Evolutionary conservation across 495 filamentous ascomycete species (phyloP).

Genomic region (Chaetomium cochliodes): DNA sequence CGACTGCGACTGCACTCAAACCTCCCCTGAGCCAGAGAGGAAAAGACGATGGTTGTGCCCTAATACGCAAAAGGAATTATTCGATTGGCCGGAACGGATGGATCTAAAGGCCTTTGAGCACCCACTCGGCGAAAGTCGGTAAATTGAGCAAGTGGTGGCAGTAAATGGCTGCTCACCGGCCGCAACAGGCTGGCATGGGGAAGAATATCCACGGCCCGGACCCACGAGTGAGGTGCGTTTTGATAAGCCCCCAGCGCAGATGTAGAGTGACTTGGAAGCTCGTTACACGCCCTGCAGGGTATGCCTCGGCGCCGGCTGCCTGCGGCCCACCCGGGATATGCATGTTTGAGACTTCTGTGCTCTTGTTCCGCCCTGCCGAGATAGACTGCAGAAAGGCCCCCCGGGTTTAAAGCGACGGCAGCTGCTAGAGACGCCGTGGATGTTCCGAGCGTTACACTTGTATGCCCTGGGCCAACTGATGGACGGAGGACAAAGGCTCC

Average conservation of each 20-base stretch:
- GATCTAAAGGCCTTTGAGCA: slow-evolving; percentile 1
- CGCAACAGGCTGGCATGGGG: background rate
- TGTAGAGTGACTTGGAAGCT: slow-evolving; percentile 2
- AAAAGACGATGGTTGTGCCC: background rate
- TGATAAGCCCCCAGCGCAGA: slow-evolving; percentile 1
- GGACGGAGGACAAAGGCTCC: background rate
- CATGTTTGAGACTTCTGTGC: slow-evolving; percentile 26
- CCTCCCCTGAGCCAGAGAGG: background rate
- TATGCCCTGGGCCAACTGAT: slow-evolving; percentile 3
- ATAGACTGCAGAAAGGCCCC: slow-evolving; percentile 22
- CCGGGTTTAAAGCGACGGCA: slow-evolving; percentile 23
- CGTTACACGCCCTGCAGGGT: slow-evolving; percentile 13
- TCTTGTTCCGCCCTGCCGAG: slow-evolving; percentile 22
- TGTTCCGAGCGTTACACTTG: slow-evolving; percentile 16
- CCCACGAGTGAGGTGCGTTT: slow-evolving; percentile 12
- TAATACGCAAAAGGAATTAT: slow-evolving; percentile 9
- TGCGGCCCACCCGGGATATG: slow-evolving; percentile 22
- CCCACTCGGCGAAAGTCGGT: slow-evolving; percentile 14
- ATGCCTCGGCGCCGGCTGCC: slow-evolving; percentile 22
- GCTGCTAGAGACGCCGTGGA: slow-evolving; percentile 20
- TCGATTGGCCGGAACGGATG: slow-evolving; percentile 13
- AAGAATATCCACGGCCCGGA: slow-evolving; percentile 12
- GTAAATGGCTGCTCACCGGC: background rate
- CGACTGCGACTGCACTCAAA: background rate
- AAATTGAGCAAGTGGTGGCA: background rate